These are phyloP conservation scores for Pseudonitzschia multistriata DNA, from an alignment of 108 stramenopile genomes.

Conservation along the genomic window DNA sequence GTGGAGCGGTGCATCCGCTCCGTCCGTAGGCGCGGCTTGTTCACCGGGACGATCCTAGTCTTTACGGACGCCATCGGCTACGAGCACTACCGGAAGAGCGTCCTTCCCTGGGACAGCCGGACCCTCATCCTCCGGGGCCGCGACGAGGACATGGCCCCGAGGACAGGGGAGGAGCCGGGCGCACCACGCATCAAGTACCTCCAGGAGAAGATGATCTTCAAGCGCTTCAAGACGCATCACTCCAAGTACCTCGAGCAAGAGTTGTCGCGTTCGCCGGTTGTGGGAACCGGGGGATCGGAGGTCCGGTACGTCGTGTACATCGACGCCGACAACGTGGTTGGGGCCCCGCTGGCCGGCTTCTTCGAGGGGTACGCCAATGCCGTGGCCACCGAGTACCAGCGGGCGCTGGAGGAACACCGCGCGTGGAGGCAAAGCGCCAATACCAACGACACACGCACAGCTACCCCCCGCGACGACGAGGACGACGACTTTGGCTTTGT, in stretches of 20 bases:
- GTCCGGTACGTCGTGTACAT: conserved; percentile 15
- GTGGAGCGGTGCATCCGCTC: conserved; percentile 14
- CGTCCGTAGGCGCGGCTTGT: background rate
- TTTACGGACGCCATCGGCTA: conserved; percentile 9
- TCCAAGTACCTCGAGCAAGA: conserved; percentile 6
- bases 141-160: conserved; percentile 9
- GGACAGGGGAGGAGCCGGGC: background rate
- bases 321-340: conserved; percentile 14
- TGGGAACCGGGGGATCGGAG: background rate
- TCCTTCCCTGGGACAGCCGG: background rate
- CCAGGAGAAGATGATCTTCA: conserved; percentile 12
- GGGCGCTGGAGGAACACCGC: background rate
- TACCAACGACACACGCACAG: background rate
- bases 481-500: conserved; percentile 8
- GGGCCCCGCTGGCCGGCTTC: background rate
- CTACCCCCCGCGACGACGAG: background rate
- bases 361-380: background rate
- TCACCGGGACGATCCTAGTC: background rate
- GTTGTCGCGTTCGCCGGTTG: too few relatives aligned
- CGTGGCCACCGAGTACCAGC: background rate
- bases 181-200: background rate
- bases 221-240: conserved; percentile 19
- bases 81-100: conserved; percentile 1
- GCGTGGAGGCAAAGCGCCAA: background rate
- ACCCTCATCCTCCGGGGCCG: conserved; percentile 4